phyloP scores from a whole-genome alignment of 805 yeast species.

The Pichia kluyveri region DNA sequence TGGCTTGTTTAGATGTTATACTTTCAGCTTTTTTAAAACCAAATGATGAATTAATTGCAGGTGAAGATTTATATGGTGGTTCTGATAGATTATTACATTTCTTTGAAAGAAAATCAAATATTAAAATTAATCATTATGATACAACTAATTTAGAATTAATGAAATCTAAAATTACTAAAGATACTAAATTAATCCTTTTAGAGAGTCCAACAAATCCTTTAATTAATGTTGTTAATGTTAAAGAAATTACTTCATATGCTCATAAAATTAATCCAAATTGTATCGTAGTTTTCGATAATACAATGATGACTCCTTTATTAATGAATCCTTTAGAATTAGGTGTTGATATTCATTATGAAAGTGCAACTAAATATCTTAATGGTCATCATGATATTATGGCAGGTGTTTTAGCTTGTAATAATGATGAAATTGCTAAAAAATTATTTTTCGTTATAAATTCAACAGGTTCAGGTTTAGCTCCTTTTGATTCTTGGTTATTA shows the following conservation, averaged over 20 bases:
- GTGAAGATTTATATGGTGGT: slow-evolving; percentile 93
- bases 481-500: slow-evolving; percentile 87
- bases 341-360: slow-evolving; percentile 86
- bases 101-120: slow-evolving; percentile 51
- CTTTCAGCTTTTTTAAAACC: slow-evolving; percentile 66
- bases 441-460: slow-evolving; percentile 76
- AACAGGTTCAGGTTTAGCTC: slow-evolving; percentile 85
- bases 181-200: slow-evolving; percentile 70
- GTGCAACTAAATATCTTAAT: slow-evolving; percentile 85
- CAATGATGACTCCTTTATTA: slow-evolving; percentile 91
- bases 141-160: slow-evolving; percentile 66
- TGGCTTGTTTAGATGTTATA: slow-evolving; percentile 80
- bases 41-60: slow-evolving; percentile 89
- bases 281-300: slow-evolving; percentile 81
- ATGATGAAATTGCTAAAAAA: slow-evolving; percentile 53
- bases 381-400: slow-evolving; percentile 98
- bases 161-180: slow-evolving; percentile 40
- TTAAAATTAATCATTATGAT: slow-evolving; percentile 68
- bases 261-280: slow-evolving; percentile 60
- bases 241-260: slow-evolving; percentile 54
- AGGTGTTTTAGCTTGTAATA: slow-evolving; percentile 73
- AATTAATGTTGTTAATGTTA: slow-evolving; percentile 78
- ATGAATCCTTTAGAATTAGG: slow-evolving; percentile 82
- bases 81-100: slow-evolving; percentile 78
- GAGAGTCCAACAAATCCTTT: slow-evolving; percentile 94